Percentiles rank a stretch among this genome's conserved stretches.
phyloP scores from a whole-genome alignment of 371 early-diverging fungal species.

The Mucor plumbeus region DNA sequence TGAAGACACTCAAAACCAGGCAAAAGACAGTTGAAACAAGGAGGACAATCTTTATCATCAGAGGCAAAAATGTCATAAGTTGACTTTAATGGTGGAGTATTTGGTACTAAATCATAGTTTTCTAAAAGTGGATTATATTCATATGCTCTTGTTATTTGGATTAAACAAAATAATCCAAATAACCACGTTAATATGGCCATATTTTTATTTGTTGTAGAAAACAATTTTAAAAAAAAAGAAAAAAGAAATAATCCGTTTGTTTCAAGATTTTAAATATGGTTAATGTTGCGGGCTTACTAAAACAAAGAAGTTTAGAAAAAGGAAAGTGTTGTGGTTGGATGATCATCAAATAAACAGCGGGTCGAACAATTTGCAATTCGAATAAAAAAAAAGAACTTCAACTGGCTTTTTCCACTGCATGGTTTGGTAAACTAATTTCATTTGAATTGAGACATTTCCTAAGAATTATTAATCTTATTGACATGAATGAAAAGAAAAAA shows the following conservation, averaged over 20 bases:
- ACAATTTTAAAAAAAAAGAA: background rate
- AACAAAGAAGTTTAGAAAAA: background rate
- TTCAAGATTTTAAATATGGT: conserved; percentile 1
- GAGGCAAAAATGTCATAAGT: conserved; percentile 11
- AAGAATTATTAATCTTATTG: too few relatives aligned
- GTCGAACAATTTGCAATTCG: background rate
- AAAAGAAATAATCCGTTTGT: background rate
- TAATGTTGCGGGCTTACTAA: background rate
- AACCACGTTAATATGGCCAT: background rate
- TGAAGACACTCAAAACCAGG: conserved; percentile 79
- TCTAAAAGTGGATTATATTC: conserved; percentile 1
- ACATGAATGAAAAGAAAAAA: too few relatives aligned
- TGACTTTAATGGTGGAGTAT: background rate
- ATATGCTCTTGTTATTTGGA: conserved; percentile 5
- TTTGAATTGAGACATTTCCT: too few relatives aligned
- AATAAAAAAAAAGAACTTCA: too few relatives aligned
- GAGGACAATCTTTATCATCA: conserved; percentile 65
- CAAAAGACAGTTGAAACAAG: conserved; percentile 86
- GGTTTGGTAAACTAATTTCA: too few relatives aligned
- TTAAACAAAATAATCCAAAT: background rate
- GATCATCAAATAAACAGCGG: background rate
- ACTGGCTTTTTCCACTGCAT: too few relatives aligned
- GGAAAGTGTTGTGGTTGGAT: background rate
- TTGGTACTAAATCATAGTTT: background rate
- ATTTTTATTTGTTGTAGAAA: background rate